Evolutionary conservation across 2,329 filamentous ascomycete species (phyloP).

Genomic region (Xylariaceae sp.): DNA sequence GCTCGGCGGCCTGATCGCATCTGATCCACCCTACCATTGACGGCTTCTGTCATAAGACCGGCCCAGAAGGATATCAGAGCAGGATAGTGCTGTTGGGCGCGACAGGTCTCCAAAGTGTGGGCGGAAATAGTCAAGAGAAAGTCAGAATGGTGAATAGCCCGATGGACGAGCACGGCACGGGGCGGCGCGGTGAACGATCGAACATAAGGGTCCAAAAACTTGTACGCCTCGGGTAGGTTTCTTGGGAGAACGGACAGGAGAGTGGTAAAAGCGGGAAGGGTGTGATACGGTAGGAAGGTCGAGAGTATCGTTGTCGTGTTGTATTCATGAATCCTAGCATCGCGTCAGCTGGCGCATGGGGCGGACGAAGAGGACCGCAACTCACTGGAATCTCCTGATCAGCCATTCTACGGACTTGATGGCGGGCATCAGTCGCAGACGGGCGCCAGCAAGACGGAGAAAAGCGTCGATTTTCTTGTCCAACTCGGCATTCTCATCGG

Average conservation of each 20-base stretch:
- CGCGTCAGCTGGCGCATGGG: constrained; percentile 8
- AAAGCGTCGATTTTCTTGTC: constrained; percentile 77
- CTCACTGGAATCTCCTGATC: constrained; percentile 80
- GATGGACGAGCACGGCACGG: constrained; percentile 76
- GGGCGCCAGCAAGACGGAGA: constrained; percentile 71
- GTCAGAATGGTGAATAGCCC: constrained; percentile 70
- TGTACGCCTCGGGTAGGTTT: constrained; percentile 70
- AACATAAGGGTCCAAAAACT: constrained; percentile 83
- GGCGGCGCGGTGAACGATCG: constrained; percentile 72
- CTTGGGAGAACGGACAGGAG: constrained; percentile 80
- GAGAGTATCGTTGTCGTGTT: constrained; percentile 76
- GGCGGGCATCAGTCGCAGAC: constrained; percentile 78
- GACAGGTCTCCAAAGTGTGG: constrained; percentile 72
- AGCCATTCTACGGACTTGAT: constrained; percentile 95
- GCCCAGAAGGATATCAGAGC: constrained; percentile 87
- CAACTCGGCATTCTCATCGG: constrained; percentile 75
- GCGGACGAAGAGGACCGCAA: constrained; percentile 4
- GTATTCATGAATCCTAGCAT: constrained; percentile 76
- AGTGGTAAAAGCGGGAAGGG: constrained; percentile 77
- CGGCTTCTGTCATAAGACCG: constrained; percentile 77
- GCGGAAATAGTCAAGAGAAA: constrained; percentile 75
- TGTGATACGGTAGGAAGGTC: constrained; percentile 90
- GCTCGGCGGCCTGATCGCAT: constrained; percentile 70
- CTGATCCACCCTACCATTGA: constrained; percentile 76
- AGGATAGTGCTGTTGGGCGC: constrained; percentile 68